A percentile compares a stretch with the other conserved stretches of the same genome.
Evolutionary conservation across 495 filamentous ascomycete genomes (phyloP).

Genomic region (Massariosphaeria phaeospora): DNA sequence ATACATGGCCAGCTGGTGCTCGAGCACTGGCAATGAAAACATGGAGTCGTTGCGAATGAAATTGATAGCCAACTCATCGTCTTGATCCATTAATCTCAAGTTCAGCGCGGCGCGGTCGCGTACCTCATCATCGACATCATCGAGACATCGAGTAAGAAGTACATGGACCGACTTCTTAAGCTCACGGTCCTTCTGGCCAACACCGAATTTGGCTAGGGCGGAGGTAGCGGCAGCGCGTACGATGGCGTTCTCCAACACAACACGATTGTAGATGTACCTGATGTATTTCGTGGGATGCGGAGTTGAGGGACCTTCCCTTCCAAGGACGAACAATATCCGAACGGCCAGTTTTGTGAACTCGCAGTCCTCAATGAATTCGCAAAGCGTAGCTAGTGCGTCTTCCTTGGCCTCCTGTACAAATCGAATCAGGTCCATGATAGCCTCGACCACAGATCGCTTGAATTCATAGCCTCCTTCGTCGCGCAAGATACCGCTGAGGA

Average conservation of each 20-base stretch:
- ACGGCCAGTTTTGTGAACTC: constrained; percentile 98
- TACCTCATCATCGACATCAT: constrained; percentile 97
- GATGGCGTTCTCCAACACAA: constrained; percentile 94
- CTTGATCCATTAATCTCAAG: constrained; percentile 74
- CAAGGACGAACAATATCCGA: constrained; percentile 86
- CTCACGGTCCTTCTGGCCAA: constrained; percentile 89
- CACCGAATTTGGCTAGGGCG: constrained; percentile 92
- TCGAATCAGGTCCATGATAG: constrained; percentile 99
- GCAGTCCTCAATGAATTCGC: constrained; percentile 99
- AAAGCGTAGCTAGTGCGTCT: constrained; percentile 92
- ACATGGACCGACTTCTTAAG: constrained; percentile 93
- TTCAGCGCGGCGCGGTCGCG: constrained; percentile 93
- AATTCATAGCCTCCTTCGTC: constrained; percentile 99
- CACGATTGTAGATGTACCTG: constrained; percentile 98
- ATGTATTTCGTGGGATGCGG: constrained; percentile 97
- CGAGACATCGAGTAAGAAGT: constrained; percentile 85
- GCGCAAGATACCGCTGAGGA: constrained; percentile 88
- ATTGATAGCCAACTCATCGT: constrained; percentile 71
- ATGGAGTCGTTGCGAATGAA: constrained; percentile 91
- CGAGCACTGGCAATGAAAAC: constrained; percentile 91
- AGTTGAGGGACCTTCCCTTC: constrained; percentile 91
- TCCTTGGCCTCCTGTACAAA: constrained; percentile 98
- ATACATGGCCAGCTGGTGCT: constrained; percentile 97
- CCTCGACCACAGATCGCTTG: constrained; percentile 95
- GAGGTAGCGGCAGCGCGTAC: constrained; percentile 94